Base-by-base conservation (phyloP, 129 eudicot species). In the Cynara cardunculus region DNA sequence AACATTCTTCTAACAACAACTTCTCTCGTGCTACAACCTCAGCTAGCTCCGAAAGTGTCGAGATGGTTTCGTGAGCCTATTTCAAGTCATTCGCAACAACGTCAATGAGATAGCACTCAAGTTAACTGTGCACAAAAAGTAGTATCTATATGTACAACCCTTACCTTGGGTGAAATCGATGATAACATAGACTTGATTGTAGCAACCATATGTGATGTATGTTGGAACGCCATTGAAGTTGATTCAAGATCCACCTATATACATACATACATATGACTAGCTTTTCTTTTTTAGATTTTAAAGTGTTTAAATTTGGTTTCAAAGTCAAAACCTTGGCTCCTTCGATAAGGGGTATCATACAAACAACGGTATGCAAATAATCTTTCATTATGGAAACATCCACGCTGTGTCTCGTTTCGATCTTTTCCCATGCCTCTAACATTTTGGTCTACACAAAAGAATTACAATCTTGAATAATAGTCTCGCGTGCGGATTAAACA, bases 1-100 rank as follows among this genome's bases (percentile, higher is more conserved):
- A 73, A 79, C 90, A 93, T 71, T 89, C 98, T 79, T 93, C 91
- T 67, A 93, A 85, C 27, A 87, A 75, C 77, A 85, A 86, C 86
- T 87, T 93, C 84, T 93, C 98, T 82, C 86, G 90, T 28, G 83
- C 81, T 39, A 85, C 88, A 37, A 93, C 85, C 44, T 78, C 86
- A 49, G 94, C 96, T 71, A 93, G 68, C 83, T 93, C 92, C n/a
- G 85, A 84, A 2, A 90, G 69, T 46, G 78, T 56, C 74, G 53
- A 22, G 2, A 74, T 84, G 5, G 86, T 80, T 28, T 87, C 84
- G 70, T 86, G 86, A 30, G 85, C 89, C 96, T 90, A 30, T 69
- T 49, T 68, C 78, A 67, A 69, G 16, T 25, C 4, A 22, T 73
- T 73, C n/a, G 71, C 62, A 53, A 49, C 5, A 30, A 25, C 12